These are phyloP conservation scores for Solanum appendiculatum DNA, from an alignment of 257 asterid species.

Conservation along the genomic window DNA sequence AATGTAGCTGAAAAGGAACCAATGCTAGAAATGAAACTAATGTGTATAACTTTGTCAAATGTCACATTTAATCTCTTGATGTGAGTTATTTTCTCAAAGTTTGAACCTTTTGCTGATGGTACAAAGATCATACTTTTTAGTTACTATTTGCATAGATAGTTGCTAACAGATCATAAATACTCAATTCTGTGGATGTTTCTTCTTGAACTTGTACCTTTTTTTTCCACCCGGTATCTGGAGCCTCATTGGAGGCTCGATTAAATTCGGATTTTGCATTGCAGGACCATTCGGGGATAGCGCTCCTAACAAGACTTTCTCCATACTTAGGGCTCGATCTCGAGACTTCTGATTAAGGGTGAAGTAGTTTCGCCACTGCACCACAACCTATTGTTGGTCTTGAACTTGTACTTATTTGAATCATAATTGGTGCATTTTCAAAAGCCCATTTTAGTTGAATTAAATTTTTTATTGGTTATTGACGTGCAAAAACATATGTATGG, in stretches of 20 bases:
- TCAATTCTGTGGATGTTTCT: background rate
- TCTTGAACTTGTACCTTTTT: background rate
- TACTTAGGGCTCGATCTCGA: background rate
- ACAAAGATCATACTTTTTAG: background rate
- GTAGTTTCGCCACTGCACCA: rapidly evolving
- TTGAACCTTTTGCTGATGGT: background rate
- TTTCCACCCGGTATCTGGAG: background rate
- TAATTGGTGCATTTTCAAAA: background rate
- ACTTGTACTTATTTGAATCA: background rate
- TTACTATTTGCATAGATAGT: background rate
- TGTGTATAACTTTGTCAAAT: background rate
- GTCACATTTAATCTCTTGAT: background rate
- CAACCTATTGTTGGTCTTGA: background rate
- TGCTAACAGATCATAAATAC: background rate
- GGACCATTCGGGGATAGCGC: no score
- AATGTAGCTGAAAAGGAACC: background rate
- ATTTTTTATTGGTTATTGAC: background rate
- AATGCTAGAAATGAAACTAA: background rate
- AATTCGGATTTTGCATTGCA: no score
- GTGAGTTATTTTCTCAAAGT: background rate
- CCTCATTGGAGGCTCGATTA: background rate
- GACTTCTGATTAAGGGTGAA: background rate
- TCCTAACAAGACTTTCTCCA: background rate
- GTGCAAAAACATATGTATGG: no score
- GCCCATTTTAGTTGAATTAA: background rate